Evolutionary conservation across 2,329 filamentous ascomycete genomes (phyloP).

Genomic region (Clathrospora elynae): DNA sequence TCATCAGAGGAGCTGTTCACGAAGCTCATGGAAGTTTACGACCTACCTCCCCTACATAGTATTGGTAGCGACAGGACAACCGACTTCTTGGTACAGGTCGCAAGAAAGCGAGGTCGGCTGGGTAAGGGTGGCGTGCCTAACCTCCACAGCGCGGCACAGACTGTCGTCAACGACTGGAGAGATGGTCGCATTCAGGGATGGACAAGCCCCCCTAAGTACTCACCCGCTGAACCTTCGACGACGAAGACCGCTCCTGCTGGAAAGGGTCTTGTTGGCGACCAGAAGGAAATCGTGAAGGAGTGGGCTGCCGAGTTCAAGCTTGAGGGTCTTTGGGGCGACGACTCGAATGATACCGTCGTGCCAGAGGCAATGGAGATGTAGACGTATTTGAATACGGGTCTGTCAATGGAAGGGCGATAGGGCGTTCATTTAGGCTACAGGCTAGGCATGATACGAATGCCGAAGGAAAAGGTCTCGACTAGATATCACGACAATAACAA

Average conservation of each 20-base stretch:
- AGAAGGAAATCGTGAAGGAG: conserved; percentile 84
- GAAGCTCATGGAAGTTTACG: conserved; percentile 83
- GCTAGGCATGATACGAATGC: conserved; percentile 6
- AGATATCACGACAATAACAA: conserved; percentile 24
- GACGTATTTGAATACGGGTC: conserved; percentile 8
- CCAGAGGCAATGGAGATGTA: conserved; percentile 46
- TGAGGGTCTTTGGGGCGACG: conserved; percentile 87
- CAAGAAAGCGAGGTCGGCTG: conserved; percentile 86
- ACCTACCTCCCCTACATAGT: conserved; percentile 75
- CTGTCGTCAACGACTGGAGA: conserved; percentile 94
- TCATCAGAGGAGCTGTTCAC: conserved; percentile 73
- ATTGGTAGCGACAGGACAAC: conserved; percentile 76
- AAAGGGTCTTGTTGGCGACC: conserved; percentile 59
- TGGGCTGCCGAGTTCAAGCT: conserved; percentile 96
- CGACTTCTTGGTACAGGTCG: conserved; percentile 93
- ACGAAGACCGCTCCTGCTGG: conserved; percentile 46
- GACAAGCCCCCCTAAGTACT: conserved; percentile 75
- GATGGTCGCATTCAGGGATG: conserved; percentile 94
- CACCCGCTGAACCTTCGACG: conserved; percentile 56
- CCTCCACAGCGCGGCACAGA: conserved; percentile 82
- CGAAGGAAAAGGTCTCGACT: conserved; percentile 7
- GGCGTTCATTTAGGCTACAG: conserved; percentile 13
- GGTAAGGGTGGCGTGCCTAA: conserved; percentile 92
- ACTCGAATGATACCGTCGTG: conserved; percentile 42
- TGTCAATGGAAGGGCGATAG: conserved; percentile 8